Percentiles rank a stretch among this genome's conserved stretches.
These are phyloP conservation scores for Aspergillus intermedius DNA, from an alignment of 2,329 filamentous ascomycete species.

Conservation along the genomic window DNA sequence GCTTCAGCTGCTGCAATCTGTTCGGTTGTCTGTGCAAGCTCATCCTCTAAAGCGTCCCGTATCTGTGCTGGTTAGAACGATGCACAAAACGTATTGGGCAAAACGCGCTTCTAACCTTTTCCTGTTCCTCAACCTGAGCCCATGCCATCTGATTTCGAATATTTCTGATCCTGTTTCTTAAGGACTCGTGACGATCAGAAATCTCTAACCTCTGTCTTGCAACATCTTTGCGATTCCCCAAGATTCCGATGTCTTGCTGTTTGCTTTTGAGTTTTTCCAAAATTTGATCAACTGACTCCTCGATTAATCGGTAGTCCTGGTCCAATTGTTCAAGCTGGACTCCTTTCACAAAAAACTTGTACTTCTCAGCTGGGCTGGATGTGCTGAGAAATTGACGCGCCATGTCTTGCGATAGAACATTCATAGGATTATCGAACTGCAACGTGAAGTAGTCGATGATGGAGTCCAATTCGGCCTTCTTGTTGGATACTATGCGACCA, in stretches of 20 bases:
- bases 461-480: conserved; percentile 81
- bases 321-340: conserved; percentile 90
- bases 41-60: conserved; percentile 29
- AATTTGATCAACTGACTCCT: conserved; percentile 69
- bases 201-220: conserved; percentile 60
- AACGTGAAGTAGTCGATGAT: conserved; percentile 89
- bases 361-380: conserved; percentile 77
- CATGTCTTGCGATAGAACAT: conserved; percentile 90
- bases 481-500: conserved; percentile 68
- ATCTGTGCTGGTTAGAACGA: conserved; percentile 18
- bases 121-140: conserved; percentile 75
- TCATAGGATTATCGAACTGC: conserved; percentile 95
- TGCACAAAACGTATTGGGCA: neutral
- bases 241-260: conserved; percentile 55
- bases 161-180: conserved; percentile 56
- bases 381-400: conserved; percentile 87
- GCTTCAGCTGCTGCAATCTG: conserved; percentile 45
- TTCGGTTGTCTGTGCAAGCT: conserved; percentile 33
- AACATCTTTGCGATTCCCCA: conserved; percentile 54
- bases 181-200: conserved; percentile 59
- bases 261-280: conserved; percentile 57
- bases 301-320: conserved; percentile 79
- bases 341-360: conserved; percentile 92
- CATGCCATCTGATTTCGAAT: conserved; percentile 69
- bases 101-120: conserved; percentile 39